Percentiles rank a stretch among this genome's conserved stretches.
phyloP scores from a whole-genome alignment of 805 yeast species.

The Candida verbasci region DNA sequence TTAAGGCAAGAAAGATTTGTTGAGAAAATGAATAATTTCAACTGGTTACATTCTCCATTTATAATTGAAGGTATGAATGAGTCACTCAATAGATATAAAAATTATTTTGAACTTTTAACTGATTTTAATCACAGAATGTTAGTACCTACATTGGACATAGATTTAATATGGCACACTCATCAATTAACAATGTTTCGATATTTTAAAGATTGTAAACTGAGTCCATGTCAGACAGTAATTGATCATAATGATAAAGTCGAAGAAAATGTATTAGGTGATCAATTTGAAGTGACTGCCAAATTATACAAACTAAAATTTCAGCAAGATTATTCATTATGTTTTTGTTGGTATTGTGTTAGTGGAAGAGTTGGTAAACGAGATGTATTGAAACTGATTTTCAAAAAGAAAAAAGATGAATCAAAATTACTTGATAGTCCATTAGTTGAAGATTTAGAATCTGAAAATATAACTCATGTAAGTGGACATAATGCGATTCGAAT shows the following conservation, averaged over 20 bases:
- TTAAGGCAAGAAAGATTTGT: constrained; percentile 18
- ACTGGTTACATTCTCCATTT: constrained; percentile 15
- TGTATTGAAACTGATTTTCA: constrained; percentile 3
- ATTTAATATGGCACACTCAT: constrained; percentile 26
- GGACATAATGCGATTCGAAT: constrained; percentile 12
- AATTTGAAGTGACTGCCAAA: constrained; percentile 15
- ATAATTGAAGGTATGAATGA: constrained; percentile 12
- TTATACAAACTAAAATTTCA: constrained; percentile 12
- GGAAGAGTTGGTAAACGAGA: constrained; percentile 3
- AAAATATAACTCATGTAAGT: constrained; percentile 13
- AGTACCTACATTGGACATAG: constrained; percentile 25
- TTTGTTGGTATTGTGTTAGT: constrained; percentile 15
- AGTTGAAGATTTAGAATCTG: constrained; percentile 5
- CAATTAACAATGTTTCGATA: constrained; percentile 15
- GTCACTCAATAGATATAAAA: constrained; percentile 15
- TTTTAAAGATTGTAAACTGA: constrained; percentile 9
- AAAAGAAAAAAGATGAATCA: background rate
- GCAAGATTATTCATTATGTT: constrained; percentile 17
- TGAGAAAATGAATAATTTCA: constrained; percentile 15
- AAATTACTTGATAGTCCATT: constrained; percentile 2
- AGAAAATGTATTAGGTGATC: constrained; percentile 12
- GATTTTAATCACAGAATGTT: constrained; percentile 1
- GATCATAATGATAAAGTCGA: constrained; percentile 25
- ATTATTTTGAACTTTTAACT: constrained; percentile 10
- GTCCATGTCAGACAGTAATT: constrained; percentile 7